Evolutionary conservation across 768 basidiomycete species (phyloP).

Genomic region (Leccinum obscurum): DNA sequence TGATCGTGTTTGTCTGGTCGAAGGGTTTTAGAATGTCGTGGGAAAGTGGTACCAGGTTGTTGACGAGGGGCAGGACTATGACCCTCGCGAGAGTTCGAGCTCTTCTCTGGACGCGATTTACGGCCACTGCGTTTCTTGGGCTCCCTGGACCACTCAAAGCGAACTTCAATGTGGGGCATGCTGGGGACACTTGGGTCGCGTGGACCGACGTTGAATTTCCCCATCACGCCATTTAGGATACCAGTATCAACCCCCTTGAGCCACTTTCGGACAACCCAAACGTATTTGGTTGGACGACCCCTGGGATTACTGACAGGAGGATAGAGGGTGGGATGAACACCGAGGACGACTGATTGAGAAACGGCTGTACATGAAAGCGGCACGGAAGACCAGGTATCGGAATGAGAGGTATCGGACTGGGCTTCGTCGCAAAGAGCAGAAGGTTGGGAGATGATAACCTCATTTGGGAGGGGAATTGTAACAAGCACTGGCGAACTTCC

Average conservation of each 20-base stretch:
- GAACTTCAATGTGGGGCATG: constrained; percentile 57
- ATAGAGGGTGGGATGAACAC: constrained; percentile 65
- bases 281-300: constrained; percentile 52
- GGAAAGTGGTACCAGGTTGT: constrained; percentile 6
- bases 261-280: constrained; percentile 80
- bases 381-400: constrained; percentile 17
- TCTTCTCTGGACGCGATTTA: constrained; percentile 24
- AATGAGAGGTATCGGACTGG: constrained; percentile 7
- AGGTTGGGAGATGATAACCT: constrained; percentile 18
- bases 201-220: constrained; percentile 34
- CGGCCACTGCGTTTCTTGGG: constrained; percentile 23
- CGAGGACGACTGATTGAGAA: constrained; percentile 54
- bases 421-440: constrained; percentile 24
- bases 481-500: constrained; percentile 19
- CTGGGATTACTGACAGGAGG: constrained; percentile 42
- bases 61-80: constrained; percentile 18
- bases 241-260: constrained; percentile 55
- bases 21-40: constrained; percentile 12
- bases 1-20: constrained; percentile 19
- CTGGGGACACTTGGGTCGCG: constrained; percentile 22
- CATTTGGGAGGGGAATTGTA: constrained; percentile 30
- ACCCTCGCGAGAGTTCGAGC: constrained; percentile 5
- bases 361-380: constrained; percentile 15
- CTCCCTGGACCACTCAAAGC: constrained; percentile 75
- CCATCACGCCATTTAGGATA: constrained; percentile 46